phyloP scores from a whole-genome alignment of 2,329 filamentous ascomycete species.

The Fusarium sp. region DNA sequence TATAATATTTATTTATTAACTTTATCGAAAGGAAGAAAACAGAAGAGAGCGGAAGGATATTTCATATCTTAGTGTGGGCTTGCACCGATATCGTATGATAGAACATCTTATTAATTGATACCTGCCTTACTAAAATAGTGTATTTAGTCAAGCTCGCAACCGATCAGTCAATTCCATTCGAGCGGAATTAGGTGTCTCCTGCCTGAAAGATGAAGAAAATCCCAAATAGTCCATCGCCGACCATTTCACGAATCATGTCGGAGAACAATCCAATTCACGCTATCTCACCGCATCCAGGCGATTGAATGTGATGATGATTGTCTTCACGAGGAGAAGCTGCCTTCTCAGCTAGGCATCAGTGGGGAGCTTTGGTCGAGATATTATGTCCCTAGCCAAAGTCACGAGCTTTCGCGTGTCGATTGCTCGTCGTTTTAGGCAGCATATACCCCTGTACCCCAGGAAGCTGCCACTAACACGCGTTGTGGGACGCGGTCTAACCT shows the following conservation, averaged over 20 bases:
- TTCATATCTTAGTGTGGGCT: background rate
- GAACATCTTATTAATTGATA: background rate
- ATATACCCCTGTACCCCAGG: conserved; percentile 27
- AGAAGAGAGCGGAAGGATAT: background rate
- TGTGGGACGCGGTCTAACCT: conserved; percentile 29
- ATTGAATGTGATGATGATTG: conserved; percentile 24
- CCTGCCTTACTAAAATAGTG: background rate
- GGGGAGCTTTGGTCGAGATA: background rate
- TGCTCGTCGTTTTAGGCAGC: conserved; percentile 41
- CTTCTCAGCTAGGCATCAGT: conserved; percentile 42
- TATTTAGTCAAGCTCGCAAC: background rate
- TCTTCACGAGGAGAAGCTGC: background rate
- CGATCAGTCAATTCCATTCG: background rate
- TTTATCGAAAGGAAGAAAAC: background rate
- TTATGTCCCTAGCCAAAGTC: conserved; percentile 14
- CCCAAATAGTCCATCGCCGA: conserved; percentile 21
- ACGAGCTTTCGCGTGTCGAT: conserved; percentile 44
- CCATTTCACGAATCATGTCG: conserved; percentile 8
- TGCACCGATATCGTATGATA: background rate
- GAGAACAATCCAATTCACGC: conserved; percentile 33
- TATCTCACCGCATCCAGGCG: conserved; percentile 7
- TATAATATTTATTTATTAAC: background rate
- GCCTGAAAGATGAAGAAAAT: conserved; percentile 15
- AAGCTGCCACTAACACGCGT: conserved; percentile 22
- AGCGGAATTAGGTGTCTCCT: conserved; percentile 15